These are phyloP conservation scores for Colletotrichum noveboracense DNA, from an alignment of 2,329 filamentous ascomycete species.

Conservation along the genomic window DNA sequence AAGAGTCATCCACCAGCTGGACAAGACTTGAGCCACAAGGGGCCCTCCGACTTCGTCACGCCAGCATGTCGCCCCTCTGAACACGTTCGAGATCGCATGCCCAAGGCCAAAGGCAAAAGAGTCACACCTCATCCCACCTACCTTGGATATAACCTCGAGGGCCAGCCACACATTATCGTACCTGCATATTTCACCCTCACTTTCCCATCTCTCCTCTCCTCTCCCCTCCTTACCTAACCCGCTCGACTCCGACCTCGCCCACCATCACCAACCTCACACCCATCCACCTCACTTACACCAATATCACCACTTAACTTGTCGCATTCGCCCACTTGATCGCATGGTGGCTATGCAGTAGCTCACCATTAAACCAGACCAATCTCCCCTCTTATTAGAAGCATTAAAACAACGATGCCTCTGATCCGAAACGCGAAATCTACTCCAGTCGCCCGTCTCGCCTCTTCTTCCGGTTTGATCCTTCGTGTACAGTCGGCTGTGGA, in stretches of 20 bases:
- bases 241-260: background rate
- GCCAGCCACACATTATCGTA: conserved; percentile 17
- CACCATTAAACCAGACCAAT: conserved; percentile 35
- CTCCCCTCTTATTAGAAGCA: conserved; percentile 35
- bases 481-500: conserved; percentile 55
- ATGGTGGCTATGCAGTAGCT: conserved; percentile 33
- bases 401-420: conserved; percentile 62
- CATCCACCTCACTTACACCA: background rate
- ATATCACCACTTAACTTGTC: background rate
- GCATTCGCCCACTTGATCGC: conserved; percentile 20
- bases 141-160: conserved; percentile 21
- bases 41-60: conserved; percentile 25
- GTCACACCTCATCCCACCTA: conserved; percentile 22
- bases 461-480: conserved; percentile 64
- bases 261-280: background rate
- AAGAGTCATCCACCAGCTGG: conserved; percentile 29
- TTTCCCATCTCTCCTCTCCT: background rate
- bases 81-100: conserved; percentile 22
- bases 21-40: conserved; percentile 22
- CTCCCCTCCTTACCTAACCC: background rate
- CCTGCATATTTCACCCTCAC: conserved; percentile 11
- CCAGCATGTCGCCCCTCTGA: conserved; percentile 24
- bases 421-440: conserved; percentile 49
- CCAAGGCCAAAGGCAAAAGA: conserved; percentile 17
- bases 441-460: conserved; percentile 69